These are phyloP conservation scores for Botrytis elliptica DNA, from an alignment of 2,329 filamentous ascomycete genomes.

Conservation along the genomic window DNA sequence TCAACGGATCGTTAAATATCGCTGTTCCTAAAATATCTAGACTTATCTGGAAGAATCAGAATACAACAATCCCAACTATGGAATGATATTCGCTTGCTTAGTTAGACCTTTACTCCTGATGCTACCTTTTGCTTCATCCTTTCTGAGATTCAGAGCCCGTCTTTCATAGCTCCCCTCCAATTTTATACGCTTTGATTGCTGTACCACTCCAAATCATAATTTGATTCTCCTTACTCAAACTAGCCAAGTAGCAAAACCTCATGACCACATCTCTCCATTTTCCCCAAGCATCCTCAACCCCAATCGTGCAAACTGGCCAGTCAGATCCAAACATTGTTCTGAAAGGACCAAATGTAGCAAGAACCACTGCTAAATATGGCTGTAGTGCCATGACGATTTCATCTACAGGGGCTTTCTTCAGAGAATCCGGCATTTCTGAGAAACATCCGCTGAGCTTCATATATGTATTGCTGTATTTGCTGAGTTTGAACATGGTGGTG, in stretches of 20 bases:
- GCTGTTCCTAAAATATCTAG: neutral
- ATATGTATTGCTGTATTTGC: constrained; percentile 64
- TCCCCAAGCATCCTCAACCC: constrained; percentile 61
- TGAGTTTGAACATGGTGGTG: constrained; percentile 64
- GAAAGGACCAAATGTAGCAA: constrained; percentile 67
- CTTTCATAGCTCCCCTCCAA: constrained; percentile 40
- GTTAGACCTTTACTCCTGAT: neutral
- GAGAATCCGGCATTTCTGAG: constrained; percentile 65
- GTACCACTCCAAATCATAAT: constrained; percentile 71
- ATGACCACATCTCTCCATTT: constrained; percentile 74
- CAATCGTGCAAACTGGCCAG: constrained; percentile 86
- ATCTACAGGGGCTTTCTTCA: constrained; percentile 50
- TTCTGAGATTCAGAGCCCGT: neutral
- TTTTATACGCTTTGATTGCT: constrained; percentile 67
- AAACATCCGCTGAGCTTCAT: constrained; percentile 92
- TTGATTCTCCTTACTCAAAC: constrained; percentile 59
- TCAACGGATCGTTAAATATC: too few relatives aligned
- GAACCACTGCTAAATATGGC: constrained; percentile 70
- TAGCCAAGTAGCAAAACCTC: constrained; percentile 61
- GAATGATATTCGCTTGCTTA: neutral
- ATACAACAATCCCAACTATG: neutral
- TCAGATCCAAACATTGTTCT: constrained; percentile 89
- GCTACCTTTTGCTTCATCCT: neutral
- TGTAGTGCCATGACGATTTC: constrained; percentile 62
- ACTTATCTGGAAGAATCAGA: neutral